Evolutionary conservation across 2,329 filamentous ascomycete species (phyloP), one percentile per base, ranked within the genome.

Genomic region (Penicillium paneum): DNA sequence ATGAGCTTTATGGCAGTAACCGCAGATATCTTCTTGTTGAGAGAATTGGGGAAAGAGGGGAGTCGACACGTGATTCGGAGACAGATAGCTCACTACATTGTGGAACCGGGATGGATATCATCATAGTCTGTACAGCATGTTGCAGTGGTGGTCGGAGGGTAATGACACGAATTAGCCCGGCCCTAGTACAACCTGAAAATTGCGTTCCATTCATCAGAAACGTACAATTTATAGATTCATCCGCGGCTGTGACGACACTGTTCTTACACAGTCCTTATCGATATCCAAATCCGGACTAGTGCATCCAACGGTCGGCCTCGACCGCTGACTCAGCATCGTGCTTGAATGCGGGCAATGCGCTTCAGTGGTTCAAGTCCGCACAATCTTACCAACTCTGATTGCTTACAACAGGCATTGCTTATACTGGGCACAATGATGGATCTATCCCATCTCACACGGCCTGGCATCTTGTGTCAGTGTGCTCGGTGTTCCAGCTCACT

Each of bases 401-500:
- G 17, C 28, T 54, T 41, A 49, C 42, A 55, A 54, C 52, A 15
- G 34, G 44, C 43, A 36, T 41, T 40, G n/a, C 28, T 54, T 41
- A 49, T 39, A 55, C 55, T 54, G 17, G 34, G 44, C 50, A 36
- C 43, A 34, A 49, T 42, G 47, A 74, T 74, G 71, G 70, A 71
- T 61, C 58, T 74, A n/a, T 64, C 67, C 29, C 64, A 59, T 54
- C 64, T 74, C 5, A 67, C 67, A 31, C 65, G 71, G 26, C 71
- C 72, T 8, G 69, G 71, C n/a, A 68, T 74, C n/a, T 57, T 73
- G 17, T 67, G 69, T 48, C 71, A 73, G 58, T 74, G 72, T 51
- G 63, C 64, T 24, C 66, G 70, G 45, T 74, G 72, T 54, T 73
- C 70, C n/a, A 74, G 71, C 59, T 73, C 72, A 26, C 61, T 74